A percentile compares a stretch with the other conserved stretches of the same genome.
phyloP scores from a whole-genome alignment of 202 grass and related monocot species.

The Hordeum pubiflorum region DNA sequence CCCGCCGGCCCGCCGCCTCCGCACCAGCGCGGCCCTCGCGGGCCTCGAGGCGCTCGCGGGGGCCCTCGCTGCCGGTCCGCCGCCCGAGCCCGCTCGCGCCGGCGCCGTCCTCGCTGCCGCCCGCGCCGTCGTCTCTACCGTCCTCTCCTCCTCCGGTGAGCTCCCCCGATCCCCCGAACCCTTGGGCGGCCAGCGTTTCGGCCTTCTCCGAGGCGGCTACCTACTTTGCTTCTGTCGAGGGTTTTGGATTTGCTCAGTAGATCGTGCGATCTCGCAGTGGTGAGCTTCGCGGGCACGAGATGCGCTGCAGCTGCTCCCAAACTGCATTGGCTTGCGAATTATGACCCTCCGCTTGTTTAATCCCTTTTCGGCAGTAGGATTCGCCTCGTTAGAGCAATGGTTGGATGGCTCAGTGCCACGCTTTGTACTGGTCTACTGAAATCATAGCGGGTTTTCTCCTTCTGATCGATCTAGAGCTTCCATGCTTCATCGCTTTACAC shows the following conservation, averaged over 20 bases:
- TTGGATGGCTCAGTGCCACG: neutral
- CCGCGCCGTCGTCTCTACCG: conserved; percentile 36
- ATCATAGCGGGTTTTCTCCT: neutral
- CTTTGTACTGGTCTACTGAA: neutral
- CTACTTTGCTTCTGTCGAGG: neutral
- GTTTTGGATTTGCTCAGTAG: conserved; percentile 11
- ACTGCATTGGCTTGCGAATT: neutral
- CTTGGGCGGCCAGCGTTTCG: neutral
- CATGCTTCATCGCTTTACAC: neutral
- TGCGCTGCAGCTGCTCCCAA: neutral
- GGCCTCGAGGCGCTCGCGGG: conserved; percentile 43
- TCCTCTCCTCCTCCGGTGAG: conserved; percentile 46
- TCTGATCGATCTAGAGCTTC: neutral
- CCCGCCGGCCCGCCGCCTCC: conserved; percentile 31
- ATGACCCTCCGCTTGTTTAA: neutral
- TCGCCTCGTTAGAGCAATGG: neutral
- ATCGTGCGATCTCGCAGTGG: neutral
- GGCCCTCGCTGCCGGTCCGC: conserved; percentile 34
- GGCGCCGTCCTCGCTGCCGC: conserved; percentile 41
- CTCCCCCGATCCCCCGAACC: neutral
- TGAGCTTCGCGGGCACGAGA: neutral
- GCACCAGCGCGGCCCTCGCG: conserved; percentile 12
- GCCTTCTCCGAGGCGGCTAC: neutral
- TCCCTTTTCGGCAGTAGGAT: neutral
- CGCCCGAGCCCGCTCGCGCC: conserved; percentile 23